Evolutionary conservation across 352 stramenopile species (phyloP), one percentile per base, ranked within the genome.

Genomic region (Pythium inflatum): DNA sequence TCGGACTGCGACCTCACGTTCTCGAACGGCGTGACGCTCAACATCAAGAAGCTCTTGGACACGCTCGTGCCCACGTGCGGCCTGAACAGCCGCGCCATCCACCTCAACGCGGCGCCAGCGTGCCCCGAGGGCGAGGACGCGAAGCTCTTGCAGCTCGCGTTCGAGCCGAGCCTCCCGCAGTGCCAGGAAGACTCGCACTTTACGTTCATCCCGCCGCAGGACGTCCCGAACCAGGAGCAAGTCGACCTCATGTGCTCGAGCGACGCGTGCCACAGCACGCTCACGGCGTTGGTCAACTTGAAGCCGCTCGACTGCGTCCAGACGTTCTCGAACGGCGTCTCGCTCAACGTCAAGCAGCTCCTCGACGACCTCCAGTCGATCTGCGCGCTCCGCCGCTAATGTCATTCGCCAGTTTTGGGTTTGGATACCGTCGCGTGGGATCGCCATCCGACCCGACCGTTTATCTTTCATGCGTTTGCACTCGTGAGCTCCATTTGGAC

Each of bases 271-370:
- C 30, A 56, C 5, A 16, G 2, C 11, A 79, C 77, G 38, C 73
- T 87, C 59, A 20, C 48, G n/a, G 71, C 75, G 53, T 45, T 87
- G 3, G 45, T 76, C 22, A 62, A 62, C 24, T 57, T 85, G 30
- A 11, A 76, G 1, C 80, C 80, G 12, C 7, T 68, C 0, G 75
- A 87, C 74, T 87, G 80, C 67, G 62, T 81, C 49, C 70, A 76
- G n/a, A 57, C 48, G 45, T 77, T 71, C 80, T 87, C 70, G 65
- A 67, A 73, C 51, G 73, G 60, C 36, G 71, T 81, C 36, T 62
- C 56, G 31, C 72, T 87, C 63, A 87, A 85, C 68, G 76, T 85
- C 45, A 65, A 81, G 49, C 20, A 81, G 43, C 60, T 87, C 58
- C 56, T 73, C 12, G 70, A 80, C 28, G 79, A 71, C 50, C 82